These are phyloP conservation scores for Daedaleopsis sinensis DNA, from an alignment of 768 basidiomycete genomes.

Conservation along the genomic window DNA sequence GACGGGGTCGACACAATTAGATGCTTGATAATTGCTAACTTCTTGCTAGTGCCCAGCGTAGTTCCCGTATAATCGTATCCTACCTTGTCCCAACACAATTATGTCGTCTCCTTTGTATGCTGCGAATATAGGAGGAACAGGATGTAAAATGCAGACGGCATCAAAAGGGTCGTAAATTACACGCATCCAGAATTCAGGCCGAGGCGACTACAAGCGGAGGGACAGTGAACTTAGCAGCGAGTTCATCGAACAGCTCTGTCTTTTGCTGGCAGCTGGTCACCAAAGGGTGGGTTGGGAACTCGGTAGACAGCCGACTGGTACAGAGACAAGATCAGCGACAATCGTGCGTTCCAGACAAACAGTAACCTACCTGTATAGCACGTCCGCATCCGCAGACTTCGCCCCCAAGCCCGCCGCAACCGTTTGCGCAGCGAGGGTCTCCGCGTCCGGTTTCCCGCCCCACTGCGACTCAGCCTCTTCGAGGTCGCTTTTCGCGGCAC, in stretches of 20 bases:
- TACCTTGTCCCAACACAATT: neutral
- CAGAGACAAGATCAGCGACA: too few species aligned
- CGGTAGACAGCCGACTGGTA: conserved; percentile 44
- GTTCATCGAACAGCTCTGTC: conserved; percentile 63
- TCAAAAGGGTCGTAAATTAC: neutral
- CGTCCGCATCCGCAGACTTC: conserved; percentile 66
- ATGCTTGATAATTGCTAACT: neutral
- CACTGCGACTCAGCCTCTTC: conserved; percentile 72
- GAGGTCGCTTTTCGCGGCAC: conserved; percentile 78
- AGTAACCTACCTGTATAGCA: conserved; percentile 66
- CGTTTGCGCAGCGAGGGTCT: conserved; percentile 67
- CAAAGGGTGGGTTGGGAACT: conserved; percentile 70
- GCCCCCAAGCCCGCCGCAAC: conserved; percentile 64
- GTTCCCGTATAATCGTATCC: neutral
- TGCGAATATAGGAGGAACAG: too few species aligned
- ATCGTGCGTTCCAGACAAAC: too few species aligned
- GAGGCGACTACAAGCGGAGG: conserved; percentile 51
- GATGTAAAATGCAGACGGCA: neutral
- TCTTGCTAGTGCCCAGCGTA: too few species aligned
- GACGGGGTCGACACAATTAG: neutral
- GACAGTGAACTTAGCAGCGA: conserved; percentile 59
- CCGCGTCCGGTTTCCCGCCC: conserved; percentile 52
- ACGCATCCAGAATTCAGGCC: neutral
- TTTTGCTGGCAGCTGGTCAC: conserved; percentile 64
- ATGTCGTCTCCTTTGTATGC: too few species aligned